These are phyloP conservation scores for Calophaca sinica DNA, from an alignment of 306 rosid species.

Conservation along the genomic window DNA sequence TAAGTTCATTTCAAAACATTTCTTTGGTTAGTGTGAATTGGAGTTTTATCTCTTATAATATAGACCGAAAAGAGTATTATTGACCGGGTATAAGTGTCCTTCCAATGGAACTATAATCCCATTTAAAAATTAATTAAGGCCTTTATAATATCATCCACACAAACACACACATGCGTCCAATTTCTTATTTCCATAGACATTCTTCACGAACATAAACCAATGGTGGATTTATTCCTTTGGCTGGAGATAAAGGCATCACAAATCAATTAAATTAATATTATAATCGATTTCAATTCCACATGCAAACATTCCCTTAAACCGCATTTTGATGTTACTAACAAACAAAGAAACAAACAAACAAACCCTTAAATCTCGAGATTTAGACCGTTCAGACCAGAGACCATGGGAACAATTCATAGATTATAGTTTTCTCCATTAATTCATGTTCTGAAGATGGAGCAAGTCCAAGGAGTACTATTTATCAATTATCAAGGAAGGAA, in stretches of 20 bases:
- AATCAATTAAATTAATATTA: conserved; percentile 21
- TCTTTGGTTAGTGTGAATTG: too few relatives aligned
- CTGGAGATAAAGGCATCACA: conserved; percentile 20
- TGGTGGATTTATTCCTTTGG: conserved; percentile 50
- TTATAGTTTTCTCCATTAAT: conserved; percentile 46
- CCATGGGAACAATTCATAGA: conserved; percentile 40
- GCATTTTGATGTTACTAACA: conserved; percentile 67
- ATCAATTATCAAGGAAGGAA: neutral
- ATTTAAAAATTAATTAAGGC: neutral
- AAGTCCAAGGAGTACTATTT: conserved; percentile 28
- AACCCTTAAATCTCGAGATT: conserved; percentile 73
- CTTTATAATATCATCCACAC: neutral
- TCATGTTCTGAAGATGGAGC: conserved; percentile 43
- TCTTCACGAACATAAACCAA: conserved; percentile 40
- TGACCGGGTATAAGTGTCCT: neutral
- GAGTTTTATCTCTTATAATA: too few relatives aligned
- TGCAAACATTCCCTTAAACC: conserved; percentile 81
- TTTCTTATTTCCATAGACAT: conserved; percentile 46
- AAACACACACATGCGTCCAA: conserved; percentile 20
- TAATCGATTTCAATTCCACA: conserved; percentile 43
- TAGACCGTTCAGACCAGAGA: conserved; percentile 37
- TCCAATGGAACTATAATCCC: neutral
- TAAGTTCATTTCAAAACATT: too few relatives aligned
- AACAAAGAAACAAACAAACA: conserved; percentile 65
- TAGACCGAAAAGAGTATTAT: too few relatives aligned